These are phyloP conservation scores for Rosa hybrid DNA, from an alignment of 331 rosid genomes.

Conservation along the genomic window DNA sequence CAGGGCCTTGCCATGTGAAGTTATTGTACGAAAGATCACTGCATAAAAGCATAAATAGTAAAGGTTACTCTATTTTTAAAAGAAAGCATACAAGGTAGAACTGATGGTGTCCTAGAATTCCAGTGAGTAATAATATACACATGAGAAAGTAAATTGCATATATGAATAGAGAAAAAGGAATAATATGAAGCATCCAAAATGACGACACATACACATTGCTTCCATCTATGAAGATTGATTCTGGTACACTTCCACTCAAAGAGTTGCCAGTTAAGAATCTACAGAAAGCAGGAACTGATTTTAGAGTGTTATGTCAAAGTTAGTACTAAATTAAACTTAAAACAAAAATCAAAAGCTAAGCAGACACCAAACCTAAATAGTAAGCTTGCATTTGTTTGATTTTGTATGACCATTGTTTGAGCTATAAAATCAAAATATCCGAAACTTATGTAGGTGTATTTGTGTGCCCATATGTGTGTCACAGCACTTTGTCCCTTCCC, in stretches of 20 bases:
- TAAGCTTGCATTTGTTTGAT: background rate
- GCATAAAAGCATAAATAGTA: conserved; percentile 31
- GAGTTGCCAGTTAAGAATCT: conserved; percentile 68
- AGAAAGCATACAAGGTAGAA: background rate
- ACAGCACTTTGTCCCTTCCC: background rate
- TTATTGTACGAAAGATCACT: conserved; percentile 97
- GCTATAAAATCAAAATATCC: background rate
- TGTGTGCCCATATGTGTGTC: background rate
- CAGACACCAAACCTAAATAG: background rate
- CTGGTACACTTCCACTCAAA: conserved; percentile 66
- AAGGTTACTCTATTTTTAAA: background rate
- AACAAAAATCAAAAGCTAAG: background rate
- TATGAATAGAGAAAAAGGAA: background rate
- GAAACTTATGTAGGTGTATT: background rate
- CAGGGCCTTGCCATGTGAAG: conserved; percentile 69
- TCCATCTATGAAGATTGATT: conserved; percentile 64
- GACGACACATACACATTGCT: conserved; percentile 61
- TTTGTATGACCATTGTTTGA: background rate
- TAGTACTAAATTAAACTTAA: background rate
- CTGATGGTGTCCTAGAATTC: background rate
- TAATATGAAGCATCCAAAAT: conserved; percentile 13
- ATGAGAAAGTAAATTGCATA: background rate
- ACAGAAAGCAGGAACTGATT: conserved; percentile 31
- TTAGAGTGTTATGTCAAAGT: background rate
- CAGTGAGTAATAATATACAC: background rate